phyloP scores from a whole-genome alignment of 2,329 filamentous ascomycete genomes.

The Cladophialophora bantiana region DNA sequence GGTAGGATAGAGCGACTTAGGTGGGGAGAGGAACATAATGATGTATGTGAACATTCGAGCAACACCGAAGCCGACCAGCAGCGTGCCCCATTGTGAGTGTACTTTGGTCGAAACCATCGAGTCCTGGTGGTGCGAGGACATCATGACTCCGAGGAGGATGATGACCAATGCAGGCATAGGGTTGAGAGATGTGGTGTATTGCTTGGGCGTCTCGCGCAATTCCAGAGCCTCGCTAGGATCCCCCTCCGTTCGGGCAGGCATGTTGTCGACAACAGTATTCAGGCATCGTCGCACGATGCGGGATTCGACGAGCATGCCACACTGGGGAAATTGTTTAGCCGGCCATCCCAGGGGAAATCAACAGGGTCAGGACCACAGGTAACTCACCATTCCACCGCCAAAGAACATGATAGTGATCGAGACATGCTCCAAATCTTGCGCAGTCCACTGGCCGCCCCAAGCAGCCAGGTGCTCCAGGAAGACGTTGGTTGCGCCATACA shows the following conservation, averaged over 20 bases:
- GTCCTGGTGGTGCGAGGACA: constrained; percentile 87
- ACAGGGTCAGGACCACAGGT: background rate
- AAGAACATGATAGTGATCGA: constrained; percentile 95
- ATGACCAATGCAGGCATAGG: constrained; percentile 88
- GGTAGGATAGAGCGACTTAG: constrained; percentile 78
- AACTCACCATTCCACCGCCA: constrained; percentile 78
- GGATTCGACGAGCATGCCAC: constrained; percentile 87
- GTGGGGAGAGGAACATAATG: constrained; percentile 78
- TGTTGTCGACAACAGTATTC: constrained; percentile 57
- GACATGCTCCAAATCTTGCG: constrained; percentile 86
- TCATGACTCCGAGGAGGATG: constrained; percentile 87
- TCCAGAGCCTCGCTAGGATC: constrained; percentile 48
- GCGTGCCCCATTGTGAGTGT: constrained; percentile 89
- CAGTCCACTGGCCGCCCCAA: constrained; percentile 73
- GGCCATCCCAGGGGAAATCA: background rate
- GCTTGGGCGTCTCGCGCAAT: constrained; percentile 65
- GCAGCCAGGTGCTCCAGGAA: constrained; percentile 87
- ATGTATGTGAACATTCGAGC: constrained; percentile 81
- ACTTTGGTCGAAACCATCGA: constrained; percentile 89
- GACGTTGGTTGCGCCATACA: constrained; percentile 88
- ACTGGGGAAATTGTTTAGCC: constrained; percentile 51
- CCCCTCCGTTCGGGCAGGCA: constrained; percentile 45
- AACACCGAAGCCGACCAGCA: constrained; percentile 81
- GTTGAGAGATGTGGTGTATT: constrained; percentile 80
- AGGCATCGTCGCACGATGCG: constrained; percentile 66